Conservation (phyloP, 257 asterid genomes). For the Scutellaria barbata region DNA sequence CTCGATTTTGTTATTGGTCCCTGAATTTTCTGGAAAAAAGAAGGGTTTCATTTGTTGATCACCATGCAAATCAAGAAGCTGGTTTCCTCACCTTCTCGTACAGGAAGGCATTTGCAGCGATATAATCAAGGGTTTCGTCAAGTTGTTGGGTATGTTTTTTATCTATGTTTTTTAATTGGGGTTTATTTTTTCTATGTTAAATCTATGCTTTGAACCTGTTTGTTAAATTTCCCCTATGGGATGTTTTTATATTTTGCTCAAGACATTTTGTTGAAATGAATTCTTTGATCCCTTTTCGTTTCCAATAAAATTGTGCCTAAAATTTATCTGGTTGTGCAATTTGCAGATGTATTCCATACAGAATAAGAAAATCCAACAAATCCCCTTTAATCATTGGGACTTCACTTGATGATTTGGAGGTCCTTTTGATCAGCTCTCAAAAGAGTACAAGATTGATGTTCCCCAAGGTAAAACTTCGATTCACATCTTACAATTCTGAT, state of each 20-base stretch:
- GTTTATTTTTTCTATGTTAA: neutral
- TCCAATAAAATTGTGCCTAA: constrained; percentile 34
- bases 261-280: no score
- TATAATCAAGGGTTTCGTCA: constrained; percentile 71
- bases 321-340: constrained; percentile 18
- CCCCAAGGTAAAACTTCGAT: constrained; percentile 71
- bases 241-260: neutral
- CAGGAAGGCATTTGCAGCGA: constrained; percentile 77
- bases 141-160: constrained; percentile 77
- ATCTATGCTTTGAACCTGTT: neutral
- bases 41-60: constrained; percentile 18
- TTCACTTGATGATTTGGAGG: constrained; percentile 67
- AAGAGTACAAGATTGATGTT: constrained; percentile 87
- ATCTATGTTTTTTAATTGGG: neutral
- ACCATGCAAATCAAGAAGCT: constrained; percentile 66
- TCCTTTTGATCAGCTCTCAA: constrained; percentile 89
- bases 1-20: neutral
- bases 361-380: constrained; percentile 49
- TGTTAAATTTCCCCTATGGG: constrained; percentile 27
- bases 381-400: constrained; percentile 42
- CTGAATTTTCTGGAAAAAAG: neutral
- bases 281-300: no score
- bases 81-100: constrained; percentile 55
- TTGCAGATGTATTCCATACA: constrained; percentile 88
- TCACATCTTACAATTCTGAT: neutral